Evolutionary conservation across 129 eudicot genomes (phyloP).

Genomic region (Pulicaria dysenterica): DNA sequence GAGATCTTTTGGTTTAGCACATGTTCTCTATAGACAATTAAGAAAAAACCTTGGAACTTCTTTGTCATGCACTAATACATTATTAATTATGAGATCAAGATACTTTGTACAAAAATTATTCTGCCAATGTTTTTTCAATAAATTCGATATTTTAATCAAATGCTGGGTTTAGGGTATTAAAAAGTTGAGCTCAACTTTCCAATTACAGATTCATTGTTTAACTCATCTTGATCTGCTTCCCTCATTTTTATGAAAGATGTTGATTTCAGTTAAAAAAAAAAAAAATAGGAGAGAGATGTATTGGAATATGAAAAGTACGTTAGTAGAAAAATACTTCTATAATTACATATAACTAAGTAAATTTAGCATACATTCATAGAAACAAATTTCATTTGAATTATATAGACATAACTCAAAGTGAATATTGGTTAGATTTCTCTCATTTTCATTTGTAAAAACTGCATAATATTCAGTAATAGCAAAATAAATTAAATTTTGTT

Average conservation of each 20-base stretch:
- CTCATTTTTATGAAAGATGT: slow-evolving; percentile 29
- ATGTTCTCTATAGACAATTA: too few species aligned
- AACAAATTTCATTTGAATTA: too few species aligned
- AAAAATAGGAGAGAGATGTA: slow-evolving; percentile 10
- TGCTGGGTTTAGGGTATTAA: not conserved
- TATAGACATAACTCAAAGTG: too few species aligned
- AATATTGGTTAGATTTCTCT: too few species aligned
- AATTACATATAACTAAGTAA: not conserved
- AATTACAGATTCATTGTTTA: not conserved
- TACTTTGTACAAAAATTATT: too few species aligned
- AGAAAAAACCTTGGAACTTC: too few species aligned
- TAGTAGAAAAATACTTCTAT: not conserved
- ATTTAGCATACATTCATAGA: not conserved
- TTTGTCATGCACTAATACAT: not conserved
- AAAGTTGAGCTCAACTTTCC: not conserved
- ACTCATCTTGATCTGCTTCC: slow-evolving; percentile 22
- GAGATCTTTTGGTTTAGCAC: too few species aligned
- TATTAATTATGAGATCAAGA: not conserved
- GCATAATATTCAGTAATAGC: too few species aligned
- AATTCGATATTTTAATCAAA: not conserved
- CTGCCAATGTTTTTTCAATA: not conserved
- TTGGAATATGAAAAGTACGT: not conserved
- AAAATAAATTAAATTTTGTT: too few species aligned
- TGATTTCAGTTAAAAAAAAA: slow-evolving; percentile 24
- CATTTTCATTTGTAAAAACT: too few species aligned